These are phyloP conservation scores for Rhizomucor miehei DNA, from an alignment of 371 early-diverging fungal species.

Conservation along the genomic window DNA sequence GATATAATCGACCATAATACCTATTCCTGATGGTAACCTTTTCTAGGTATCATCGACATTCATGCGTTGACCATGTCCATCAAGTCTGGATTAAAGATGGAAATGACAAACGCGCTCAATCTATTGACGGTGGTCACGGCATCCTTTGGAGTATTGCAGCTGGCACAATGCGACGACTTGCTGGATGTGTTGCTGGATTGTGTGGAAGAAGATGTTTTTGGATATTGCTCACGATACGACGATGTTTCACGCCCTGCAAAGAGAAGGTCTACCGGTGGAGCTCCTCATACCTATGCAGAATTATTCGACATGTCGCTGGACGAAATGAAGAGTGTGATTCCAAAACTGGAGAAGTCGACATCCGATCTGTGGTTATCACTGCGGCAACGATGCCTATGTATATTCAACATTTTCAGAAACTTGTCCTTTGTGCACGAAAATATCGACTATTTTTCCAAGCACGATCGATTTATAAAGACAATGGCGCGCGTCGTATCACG, in stretches of 20 bases:
- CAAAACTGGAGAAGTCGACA: slow-evolving; percentile 33
- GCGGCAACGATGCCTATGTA: slow-evolving; percentile 45
- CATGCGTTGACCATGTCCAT: slow-evolving; percentile 75
- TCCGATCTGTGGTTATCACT: slow-evolving; percentile 45
- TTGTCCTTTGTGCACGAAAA: slow-evolving; percentile 64
- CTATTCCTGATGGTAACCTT: neutral
- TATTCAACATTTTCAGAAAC: slow-evolving; percentile 59
- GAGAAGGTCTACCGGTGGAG: neutral
- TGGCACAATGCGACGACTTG: slow-evolving; percentile 52
- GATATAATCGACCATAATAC: neutral
- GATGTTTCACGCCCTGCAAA: neutral
- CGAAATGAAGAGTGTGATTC: slow-evolving; percentile 55
- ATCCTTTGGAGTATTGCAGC: slow-evolving; percentile 23
- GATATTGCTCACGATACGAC: slow-evolving; percentile 20
- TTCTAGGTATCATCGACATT: slow-evolving; percentile 63
- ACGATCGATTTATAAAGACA: slow-evolving; percentile 48
- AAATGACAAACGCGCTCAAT: slow-evolving; percentile 72
- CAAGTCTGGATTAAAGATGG: slow-evolving; percentile 72
- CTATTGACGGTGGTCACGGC: slow-evolving; percentile 60
- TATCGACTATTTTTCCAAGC: slow-evolving; percentile 54
- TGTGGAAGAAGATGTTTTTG: slow-evolving; percentile 42
- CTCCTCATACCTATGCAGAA: slow-evolving; percentile 32
- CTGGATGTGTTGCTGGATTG: slow-evolving; percentile 51
- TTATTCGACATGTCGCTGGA: slow-evolving; percentile 58
- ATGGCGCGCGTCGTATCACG: slow-evolving; percentile 22